phyloP scores from a whole-genome alignment of 805 yeast genomes.

The Pichia exigua region DNA sequence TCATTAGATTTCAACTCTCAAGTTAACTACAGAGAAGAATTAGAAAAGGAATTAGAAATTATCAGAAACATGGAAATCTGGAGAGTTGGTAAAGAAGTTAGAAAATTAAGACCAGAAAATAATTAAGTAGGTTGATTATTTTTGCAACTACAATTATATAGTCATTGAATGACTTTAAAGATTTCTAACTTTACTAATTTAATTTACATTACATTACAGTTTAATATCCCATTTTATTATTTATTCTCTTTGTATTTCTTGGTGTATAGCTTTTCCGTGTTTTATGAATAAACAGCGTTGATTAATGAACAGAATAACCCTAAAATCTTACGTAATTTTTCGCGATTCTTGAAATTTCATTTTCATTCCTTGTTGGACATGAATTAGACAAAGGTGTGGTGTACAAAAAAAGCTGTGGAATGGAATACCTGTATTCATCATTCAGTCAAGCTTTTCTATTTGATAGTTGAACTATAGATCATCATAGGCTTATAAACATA shows the following conservation, averaged over 20 bases:
- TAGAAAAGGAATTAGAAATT: conserved; percentile 85
- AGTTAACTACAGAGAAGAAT: conserved; percentile 93
- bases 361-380: neutral
- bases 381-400: neutral
- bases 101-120: conserved; percentile 99
- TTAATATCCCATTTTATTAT: conserved; percentile 5
- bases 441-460: too few species aligned
- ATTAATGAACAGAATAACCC: neutral
- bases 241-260: conserved; percentile 10
- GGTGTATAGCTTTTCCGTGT: conserved; percentile 27
- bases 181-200: neutral
- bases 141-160: neutral
- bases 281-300: conserved; percentile 33
- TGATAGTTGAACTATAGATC: too few species aligned
- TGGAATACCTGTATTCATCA: too few species aligned
- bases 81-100: conserved; percentile 99
- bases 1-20: conserved; percentile 98
- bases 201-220: neutral
- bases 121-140: conserved; percentile 39
- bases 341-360: neutral
- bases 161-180: conserved; percentile 3
- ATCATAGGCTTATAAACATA: too few species aligned
- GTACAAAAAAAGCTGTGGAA: neutral
- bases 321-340: neutral
- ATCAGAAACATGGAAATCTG: conserved; percentile 99